Evolutionary conservation across 2,329 filamentous ascomycete species (phyloP), one percentile per base, ranked within the genome.

Genomic region (Paraphaeosphaeria minitans): DNA sequence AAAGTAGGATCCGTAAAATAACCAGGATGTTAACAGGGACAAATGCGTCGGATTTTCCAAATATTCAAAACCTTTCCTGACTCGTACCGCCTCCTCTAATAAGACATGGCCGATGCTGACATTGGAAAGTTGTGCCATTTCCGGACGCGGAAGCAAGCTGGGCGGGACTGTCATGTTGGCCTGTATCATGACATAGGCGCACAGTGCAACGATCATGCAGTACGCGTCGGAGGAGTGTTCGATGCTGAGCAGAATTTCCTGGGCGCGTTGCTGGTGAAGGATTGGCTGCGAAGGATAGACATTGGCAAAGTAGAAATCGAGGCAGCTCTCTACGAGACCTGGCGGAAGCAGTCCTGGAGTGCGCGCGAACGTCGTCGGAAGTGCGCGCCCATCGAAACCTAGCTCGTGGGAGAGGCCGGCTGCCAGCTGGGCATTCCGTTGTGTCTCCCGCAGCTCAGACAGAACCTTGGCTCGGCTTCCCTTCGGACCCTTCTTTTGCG

Each of bases 231-330:
- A 73, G 14, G 79, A 75, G 61, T 76, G 68, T 75, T 83, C 80
- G 69, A 85, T 84, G 63, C 78, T 79, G 47, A 82, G 78, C 47
- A 86, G 78, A 9, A 79, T 79, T 46, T 86, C 83, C 68, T 85
- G 85, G 55, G 81, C 76, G 53, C 75, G 77, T 59, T 78, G 74
- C 41, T 78, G 78, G 63, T 87, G 83, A 8, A 88, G 73, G 4
- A 88, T 80, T 0, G 86, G 86, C 78, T 87, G 85, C 53, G 85
- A 85, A n/a, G 85, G 85, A 63, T 88, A 88, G 54, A 88, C 81
- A 69, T 87, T 81, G 65, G 81, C 78, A 74, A 87, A 85, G 75
- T 85, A 89, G 62, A 85, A 84, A 46, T 88, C 85, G 58, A 88
- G 78, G 68, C 85, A 87, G 54, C 73, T 74, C 45, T 80, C 74